These are phyloP conservation scores for Yamadazyma membranifaciens DNA, from an alignment of 1,139 yeast species.

Conservation along the genomic window DNA sequence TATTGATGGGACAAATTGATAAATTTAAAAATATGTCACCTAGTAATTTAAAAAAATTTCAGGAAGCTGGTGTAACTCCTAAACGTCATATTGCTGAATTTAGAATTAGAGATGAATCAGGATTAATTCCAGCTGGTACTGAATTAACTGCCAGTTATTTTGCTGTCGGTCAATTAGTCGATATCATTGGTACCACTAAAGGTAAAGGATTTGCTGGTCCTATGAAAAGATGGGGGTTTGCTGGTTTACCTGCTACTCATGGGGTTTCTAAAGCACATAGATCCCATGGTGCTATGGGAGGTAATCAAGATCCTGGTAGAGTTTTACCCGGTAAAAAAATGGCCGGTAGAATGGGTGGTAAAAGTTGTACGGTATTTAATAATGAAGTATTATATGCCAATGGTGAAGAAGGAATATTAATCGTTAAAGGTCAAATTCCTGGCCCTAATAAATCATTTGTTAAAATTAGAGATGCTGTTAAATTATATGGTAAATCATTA, in stretches of 20 bases:
- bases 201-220: slow-evolving; percentile 99
- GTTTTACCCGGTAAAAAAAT: slow-evolving; percentile 95
- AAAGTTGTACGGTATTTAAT: slow-evolving; percentile 72
- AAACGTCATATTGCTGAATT: slow-evolving; percentile 76
- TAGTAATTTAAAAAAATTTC: slow-evolving; percentile 73
- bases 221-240: slow-evolving; percentile 93
- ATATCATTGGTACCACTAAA: slow-evolving; percentile 72
- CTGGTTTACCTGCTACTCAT: slow-evolving; percentile 89
- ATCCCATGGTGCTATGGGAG: slow-evolving; percentile 97
- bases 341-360: slow-evolving; percentile 97
- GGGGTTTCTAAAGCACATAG: slow-evolving; percentile 96
- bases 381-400: slow-evolving; percentile 75
- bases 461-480: slow-evolving; percentile 72
- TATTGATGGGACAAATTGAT: slow-evolving; percentile 84
- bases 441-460: slow-evolving; percentile 83
- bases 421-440: slow-evolving; percentile 87
- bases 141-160: slow-evolving; percentile 82
- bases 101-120: slow-evolving; percentile 63
- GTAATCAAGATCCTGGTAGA: slow-evolving; percentile 93
- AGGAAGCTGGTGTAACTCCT: slow-evolving; percentile 81
- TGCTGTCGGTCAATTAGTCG: slow-evolving; percentile 79
- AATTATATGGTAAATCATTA: slow-evolving; percentile 39
- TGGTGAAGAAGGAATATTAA: slow-evolving; percentile 74
- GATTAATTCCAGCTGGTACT: slow-evolving; percentile 75
- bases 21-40: slow-evolving; percentile 64